phyloP scores from a whole-genome alignment of 2,329 filamentous ascomycete genomes.

The Dactylellina parvicollis region DNA sequence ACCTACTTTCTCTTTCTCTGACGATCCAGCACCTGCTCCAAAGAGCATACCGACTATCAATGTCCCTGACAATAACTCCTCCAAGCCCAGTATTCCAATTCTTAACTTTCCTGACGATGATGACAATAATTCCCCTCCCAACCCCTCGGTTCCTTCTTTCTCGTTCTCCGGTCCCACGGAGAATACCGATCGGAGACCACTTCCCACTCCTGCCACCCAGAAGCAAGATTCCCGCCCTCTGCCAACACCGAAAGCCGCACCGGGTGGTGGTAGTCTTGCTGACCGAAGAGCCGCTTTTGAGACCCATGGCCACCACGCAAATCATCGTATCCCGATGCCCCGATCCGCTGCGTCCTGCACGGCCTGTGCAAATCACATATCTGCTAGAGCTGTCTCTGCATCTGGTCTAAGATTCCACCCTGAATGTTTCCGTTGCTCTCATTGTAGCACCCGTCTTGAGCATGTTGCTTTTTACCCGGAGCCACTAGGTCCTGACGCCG shows the following conservation, averaged over 20 bases:
- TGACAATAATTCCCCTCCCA: conserved; percentile 43
- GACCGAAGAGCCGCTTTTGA: conserved; percentile 46
- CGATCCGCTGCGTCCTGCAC: conserved; percentile 75
- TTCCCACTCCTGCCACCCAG: conserved; percentile 25
- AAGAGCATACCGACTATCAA: conserved; percentile 53
- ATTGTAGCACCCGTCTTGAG: conserved; percentile 87
- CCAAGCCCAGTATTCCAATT: conserved; percentile 48
- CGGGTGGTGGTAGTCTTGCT: conserved; percentile 23
- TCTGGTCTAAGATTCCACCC: conserved; percentile 88
- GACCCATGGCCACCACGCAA: conserved; percentile 31
- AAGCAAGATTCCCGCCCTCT: conserved; percentile 46
- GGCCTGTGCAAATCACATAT: conserved; percentile 83
- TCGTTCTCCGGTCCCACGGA: conserved; percentile 49
- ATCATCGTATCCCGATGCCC: conserved; percentile 54
- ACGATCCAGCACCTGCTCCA: conserved; percentile 45
- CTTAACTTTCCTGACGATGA: conserved; percentile 51
- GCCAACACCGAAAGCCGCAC: conserved; percentile 47
- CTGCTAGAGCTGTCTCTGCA: conserved; percentile 88
- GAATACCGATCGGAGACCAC: conserved; percentile 37
- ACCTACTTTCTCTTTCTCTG: conserved; percentile 55
- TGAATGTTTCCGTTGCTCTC: conserved; percentile 88
- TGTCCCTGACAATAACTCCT: conserved; percentile 49
- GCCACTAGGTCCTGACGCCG: conserved; percentile 64
- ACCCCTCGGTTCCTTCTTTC: conserved; percentile 54
- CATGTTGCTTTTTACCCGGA: conserved; percentile 97